A percentile compares a stretch with the other conserved stretches of the same genome.
Conservation (phyloP, 345 rosid genomes). For the Physaria fendleri region DNA sequence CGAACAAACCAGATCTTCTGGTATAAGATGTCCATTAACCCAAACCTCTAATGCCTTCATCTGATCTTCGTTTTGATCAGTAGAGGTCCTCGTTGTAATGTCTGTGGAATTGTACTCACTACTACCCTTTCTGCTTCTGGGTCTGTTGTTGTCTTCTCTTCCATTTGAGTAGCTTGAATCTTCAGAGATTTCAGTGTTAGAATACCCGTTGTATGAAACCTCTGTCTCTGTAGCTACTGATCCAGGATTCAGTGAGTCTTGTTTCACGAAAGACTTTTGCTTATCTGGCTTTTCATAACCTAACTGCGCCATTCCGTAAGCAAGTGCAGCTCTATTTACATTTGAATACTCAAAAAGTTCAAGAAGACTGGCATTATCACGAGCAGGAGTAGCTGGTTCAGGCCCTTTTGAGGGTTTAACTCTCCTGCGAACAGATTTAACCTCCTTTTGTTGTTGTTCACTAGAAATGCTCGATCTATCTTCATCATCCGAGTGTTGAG, state of each 20-base stretch:
- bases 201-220: slow-evolving; percentile 38
- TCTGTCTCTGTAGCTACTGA: slow-evolving; percentile 42
- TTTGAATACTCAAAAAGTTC: slow-evolving; percentile 32
- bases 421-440: slow-evolving; percentile 25
- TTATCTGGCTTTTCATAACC: slow-evolving; percentile 17
- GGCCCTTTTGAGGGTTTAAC: slow-evolving; percentile 3
- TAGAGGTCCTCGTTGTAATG: slow-evolving; percentile 37
- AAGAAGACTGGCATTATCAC: slow-evolving; percentile 23
- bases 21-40: slow-evolving; percentile 54
- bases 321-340: slow-evolving; percentile 28
- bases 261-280: slow-evolving; percentile 29
- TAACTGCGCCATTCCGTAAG: slow-evolving; percentile 31
- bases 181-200: slow-evolving; percentile 37
- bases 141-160: slow-evolving; percentile 38
- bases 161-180: slow-evolving; percentile 36
- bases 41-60: slow-evolving; percentile 33
- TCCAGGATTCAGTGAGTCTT: slow-evolving; percentile 35
- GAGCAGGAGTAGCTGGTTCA: neutral
- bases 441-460: slow-evolving; percentile 17
- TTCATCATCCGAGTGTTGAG: slow-evolving; percentile 29
- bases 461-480: slow-evolving; percentile 20
- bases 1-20: slow-evolving; percentile 37
- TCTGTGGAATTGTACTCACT: slow-evolving; percentile 37
- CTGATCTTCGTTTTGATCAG: slow-evolving; percentile 27
- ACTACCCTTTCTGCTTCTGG: slow-evolving; percentile 32